These are phyloP conservation scores for Tuber melanosporum DNA, from an alignment of 495 filamentous ascomycete species.

Conservation along the genomic window DNA sequence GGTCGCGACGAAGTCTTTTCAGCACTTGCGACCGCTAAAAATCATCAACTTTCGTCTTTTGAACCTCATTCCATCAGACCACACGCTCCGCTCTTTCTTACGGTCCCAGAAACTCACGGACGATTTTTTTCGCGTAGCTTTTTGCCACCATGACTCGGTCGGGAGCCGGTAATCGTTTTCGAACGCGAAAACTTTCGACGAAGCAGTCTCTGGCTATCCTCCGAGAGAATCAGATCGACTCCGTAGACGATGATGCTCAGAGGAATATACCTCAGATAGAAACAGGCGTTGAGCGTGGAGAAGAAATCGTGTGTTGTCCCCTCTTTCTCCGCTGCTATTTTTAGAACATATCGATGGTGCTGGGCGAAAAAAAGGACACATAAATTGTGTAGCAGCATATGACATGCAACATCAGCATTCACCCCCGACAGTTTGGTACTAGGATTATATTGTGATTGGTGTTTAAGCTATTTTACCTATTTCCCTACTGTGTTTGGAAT, in stretches of 20 bases:
- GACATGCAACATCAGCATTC: slow-evolving; percentile 30
- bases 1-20: slow-evolving; percentile 36
- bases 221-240: slow-evolving; percentile 82
- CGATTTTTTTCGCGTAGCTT: slow-evolving; percentile 40
- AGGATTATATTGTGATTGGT: slow-evolving; percentile 1
- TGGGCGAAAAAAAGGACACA: slow-evolving; percentile 16
- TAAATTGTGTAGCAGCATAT: slow-evolving; percentile 11
- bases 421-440: slow-evolving; percentile 50
- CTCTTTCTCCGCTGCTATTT: slow-evolving; percentile 41
- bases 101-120: slow-evolving; percentile 35
- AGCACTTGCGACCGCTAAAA: slow-evolving; percentile 41
- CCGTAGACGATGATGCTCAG: slow-evolving; percentile 60
- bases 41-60: slow-evolving; percentile 36
- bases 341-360: slow-evolving; percentile 36
- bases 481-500: slow-evolving; percentile 23
- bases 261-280: slow-evolving; percentile 72
- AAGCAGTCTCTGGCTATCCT: slow-evolving; percentile 80
- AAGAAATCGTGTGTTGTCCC: slow-evolving; percentile 80
- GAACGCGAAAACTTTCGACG: slow-evolving; percentile 84
- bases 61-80: slow-evolving; percentile 29
- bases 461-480: not conserved
- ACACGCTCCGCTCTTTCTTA: slow-evolving; percentile 38
- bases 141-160: slow-evolving; percentile 43
- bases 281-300: slow-evolving; percentile 90
- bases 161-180: slow-evolving; percentile 47